Percentiles rank a stretch among this genome's conserved stretches.
phyloP scores from a whole-genome alignment of 768 basidiomycete species.

The Serendipita indica region DNA sequence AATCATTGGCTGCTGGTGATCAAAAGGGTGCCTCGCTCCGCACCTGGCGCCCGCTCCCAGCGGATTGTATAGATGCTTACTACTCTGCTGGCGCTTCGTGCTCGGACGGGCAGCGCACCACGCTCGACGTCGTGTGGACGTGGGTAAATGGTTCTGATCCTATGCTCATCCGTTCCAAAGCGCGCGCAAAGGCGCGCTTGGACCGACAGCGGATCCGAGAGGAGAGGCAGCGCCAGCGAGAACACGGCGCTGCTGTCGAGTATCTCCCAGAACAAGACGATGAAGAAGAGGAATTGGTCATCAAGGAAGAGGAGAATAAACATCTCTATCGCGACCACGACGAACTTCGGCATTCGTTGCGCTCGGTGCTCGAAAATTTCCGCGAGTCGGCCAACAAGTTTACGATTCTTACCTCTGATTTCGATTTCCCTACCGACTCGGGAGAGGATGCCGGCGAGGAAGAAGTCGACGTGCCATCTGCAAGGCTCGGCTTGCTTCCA shows the following conservation, averaged over 20 bases:
- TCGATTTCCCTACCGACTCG: not conserved
- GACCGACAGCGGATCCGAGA: not conserved
- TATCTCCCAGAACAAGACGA: not conserved
- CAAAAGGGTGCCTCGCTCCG: not conserved
- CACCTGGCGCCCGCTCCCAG: slow-evolving; percentile 1
- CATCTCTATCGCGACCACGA: slow-evolving; percentile 10
- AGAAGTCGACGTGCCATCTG: not conserved
- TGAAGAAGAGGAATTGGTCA: not conserved
- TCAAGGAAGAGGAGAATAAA: not conserved
- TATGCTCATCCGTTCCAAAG: not conserved
- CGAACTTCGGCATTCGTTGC: slow-evolving; percentile 11
- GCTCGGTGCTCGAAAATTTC: slow-evolving; percentile 12
- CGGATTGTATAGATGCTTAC: not conserved
- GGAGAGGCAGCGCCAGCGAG: not conserved
- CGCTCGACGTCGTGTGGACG: slow-evolving; percentile 1
- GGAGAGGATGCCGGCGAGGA: too few species aligned
- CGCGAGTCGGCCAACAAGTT: slow-evolving; percentile 5
- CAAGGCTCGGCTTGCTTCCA: slow-evolving; percentile 9
- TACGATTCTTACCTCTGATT: slow-evolving; percentile 5
- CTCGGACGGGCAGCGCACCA: not conserved
- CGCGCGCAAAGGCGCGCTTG: not conserved
- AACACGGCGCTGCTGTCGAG: not conserved
- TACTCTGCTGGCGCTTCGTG: not conserved
- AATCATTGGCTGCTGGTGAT: not conserved
- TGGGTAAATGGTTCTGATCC: slow-evolving; percentile 4